phyloP scores from a whole-genome alignment of 345 rosid genomes.

The Melaleuca alternifolia region DNA sequence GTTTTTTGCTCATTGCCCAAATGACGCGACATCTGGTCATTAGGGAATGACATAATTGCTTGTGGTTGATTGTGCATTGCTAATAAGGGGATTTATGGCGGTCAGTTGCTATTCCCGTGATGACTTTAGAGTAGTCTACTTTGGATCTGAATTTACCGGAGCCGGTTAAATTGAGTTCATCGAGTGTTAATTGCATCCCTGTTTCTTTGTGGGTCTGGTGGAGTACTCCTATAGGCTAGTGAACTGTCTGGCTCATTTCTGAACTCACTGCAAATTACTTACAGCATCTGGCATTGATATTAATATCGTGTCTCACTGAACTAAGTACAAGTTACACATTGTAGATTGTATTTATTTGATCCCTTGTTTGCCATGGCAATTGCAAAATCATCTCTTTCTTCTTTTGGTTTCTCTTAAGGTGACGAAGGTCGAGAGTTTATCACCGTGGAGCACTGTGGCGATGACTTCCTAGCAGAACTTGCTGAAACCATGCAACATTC shows the following conservation, averaged over 20 bases:
- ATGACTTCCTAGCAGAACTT: constrained; percentile 71
- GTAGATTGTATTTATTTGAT: background rate
- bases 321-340: background rate
- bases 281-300: background rate
- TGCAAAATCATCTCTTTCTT: background rate
- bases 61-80: background rate
- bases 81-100: background rate
- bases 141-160: background rate
- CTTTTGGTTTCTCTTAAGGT: constrained; percentile 20
- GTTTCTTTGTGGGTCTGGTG: background rate
- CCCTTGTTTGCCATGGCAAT: background rate
- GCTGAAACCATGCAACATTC: constrained; percentile 61
- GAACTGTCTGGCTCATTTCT: background rate
- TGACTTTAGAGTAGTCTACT: background rate
- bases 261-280: background rate
- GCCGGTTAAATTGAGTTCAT: background rate
- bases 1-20: background rate
- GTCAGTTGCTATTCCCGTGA: background rate
- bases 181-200: background rate
- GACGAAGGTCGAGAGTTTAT: constrained; percentile 76
- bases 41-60: background rate
- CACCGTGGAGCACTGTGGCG: constrained; percentile 75
- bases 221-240: background rate
- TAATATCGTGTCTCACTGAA: background rate
- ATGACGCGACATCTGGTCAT: background rate